Evolutionary conservation across 805 yeast genomes (phyloP), one percentile per base, ranked within the genome.

Genomic region (Debaryomyces prosopidis): DNA sequence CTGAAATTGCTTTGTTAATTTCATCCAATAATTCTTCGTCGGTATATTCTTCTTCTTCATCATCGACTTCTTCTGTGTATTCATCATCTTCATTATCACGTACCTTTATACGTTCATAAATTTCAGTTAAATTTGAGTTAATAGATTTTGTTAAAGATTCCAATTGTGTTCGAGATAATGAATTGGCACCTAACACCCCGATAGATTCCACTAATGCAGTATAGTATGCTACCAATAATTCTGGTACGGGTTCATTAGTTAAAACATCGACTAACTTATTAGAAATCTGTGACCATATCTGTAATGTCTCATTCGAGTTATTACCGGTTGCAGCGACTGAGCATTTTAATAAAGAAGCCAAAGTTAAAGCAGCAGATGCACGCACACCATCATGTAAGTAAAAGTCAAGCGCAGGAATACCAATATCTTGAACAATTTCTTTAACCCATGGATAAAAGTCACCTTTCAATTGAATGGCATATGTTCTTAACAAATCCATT

Each of bases 381-480:
- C 98, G 82, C 5, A 92, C 98, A 32, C 95, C 96, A 64, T 90
- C 97, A 62, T 90, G 97, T 58, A 91, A 78, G 62, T 88, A 90
- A 63, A 92, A 94, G 60, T 85, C 94, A 45, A 94, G 75, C 3
- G 96, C 89, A 5, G 98, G 98, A 23, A 90, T 71, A 8, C 89
- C 86, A 53, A 94, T 82, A 32, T 87, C 94, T 39, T 74, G 76
- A 43, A 89, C 79, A 50, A 91, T 81, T 58, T 87, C 91, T 37
- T 78, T 78, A 15, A 89, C 94, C 71, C 87, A 92, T 6, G 89
- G 91, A 55, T 80, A 85, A 65, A 94, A 94, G 44, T 80, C 85
- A 18, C 80, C 91, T 50, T 87, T 89, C 51, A 94, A 77, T 49
- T 87, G 87, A 39, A 85, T 83, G 12, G 97, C 96, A 61, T 94